phyloP scores from a whole-genome alignment of 306 rosid genomes.

The Purshia tridentata region DNA sequence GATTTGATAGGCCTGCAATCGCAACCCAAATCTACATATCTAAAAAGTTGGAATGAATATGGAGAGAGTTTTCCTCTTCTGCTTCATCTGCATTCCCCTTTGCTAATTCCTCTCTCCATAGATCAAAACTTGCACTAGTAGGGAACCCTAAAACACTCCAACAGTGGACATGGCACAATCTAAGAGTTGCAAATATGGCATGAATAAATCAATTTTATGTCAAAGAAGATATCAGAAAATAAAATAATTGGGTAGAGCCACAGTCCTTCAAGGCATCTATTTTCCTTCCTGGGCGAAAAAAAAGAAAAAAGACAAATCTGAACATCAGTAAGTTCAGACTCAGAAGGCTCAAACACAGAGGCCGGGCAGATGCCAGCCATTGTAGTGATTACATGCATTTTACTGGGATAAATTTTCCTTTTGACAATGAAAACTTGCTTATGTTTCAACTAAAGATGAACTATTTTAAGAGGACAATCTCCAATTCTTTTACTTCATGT shows the following conservation, averaged over 20 bases:
- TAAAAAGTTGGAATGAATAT: not conserved
- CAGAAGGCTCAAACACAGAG: conserved; percentile 1
- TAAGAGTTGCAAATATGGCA: too few species aligned
- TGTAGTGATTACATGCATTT: not conserved
- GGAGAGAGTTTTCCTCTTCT: not conserved
- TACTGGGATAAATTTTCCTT: not conserved
- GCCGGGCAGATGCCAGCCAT: not conserved
- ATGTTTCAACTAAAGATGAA: not conserved
- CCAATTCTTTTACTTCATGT: conserved; percentile 1
- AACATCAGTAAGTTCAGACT: not conserved
- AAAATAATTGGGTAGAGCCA: not conserved
- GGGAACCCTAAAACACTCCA: not conserved
- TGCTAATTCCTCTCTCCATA: not conserved
- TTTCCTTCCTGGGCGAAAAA: too few species aligned
- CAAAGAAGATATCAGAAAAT: too few species aligned
- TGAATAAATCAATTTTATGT: too few species aligned
- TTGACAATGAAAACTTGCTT: not conserved
- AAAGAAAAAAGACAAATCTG: not conserved
- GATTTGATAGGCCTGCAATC: not conserved
- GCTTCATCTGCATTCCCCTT: too few species aligned
- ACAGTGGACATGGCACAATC: too few species aligned
- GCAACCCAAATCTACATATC: not conserved
- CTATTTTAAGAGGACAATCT: not conserved
- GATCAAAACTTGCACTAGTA: not conserved
- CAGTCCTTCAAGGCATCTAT: not conserved